These are phyloP conservation scores for Serendipita vermifera DNA, from an alignment of 768 basidiomycete species.

Conservation along the genomic window DNA sequence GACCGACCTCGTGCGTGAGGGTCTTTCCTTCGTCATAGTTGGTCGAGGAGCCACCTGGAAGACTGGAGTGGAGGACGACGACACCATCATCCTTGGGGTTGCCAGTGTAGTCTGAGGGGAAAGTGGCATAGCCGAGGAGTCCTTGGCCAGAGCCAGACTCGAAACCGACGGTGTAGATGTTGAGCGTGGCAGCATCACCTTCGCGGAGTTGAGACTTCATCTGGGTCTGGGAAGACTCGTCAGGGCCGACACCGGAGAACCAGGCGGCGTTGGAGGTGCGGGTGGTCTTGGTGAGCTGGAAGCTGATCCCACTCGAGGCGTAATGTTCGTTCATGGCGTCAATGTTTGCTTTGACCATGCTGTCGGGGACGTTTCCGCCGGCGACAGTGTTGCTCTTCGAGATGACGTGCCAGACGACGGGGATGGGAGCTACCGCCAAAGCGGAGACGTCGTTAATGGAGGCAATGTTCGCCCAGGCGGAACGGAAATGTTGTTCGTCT, in stretches of 20 bases:
- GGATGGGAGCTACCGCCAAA: background rate
- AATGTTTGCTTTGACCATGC: slow-evolving; percentile 31
- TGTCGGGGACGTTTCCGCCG: slow-evolving; percentile 12
- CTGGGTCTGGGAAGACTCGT: slow-evolving; percentile 25
- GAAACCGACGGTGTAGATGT: slow-evolving; percentile 37
- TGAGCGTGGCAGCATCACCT: slow-evolving; percentile 31
- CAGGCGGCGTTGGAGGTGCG: slow-evolving; percentile 35
- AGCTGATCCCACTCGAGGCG: slow-evolving; percentile 26
- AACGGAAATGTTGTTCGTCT: background rate
- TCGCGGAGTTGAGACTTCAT: slow-evolving; percentile 38
- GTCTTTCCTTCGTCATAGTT: slow-evolving; percentile 33
- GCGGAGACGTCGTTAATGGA: background rate
- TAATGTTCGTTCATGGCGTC: slow-evolving; percentile 33
- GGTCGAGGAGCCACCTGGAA: slow-evolving; percentile 30
- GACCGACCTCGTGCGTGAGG: slow-evolving; percentile 45
- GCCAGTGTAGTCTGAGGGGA: slow-evolving; percentile 32
- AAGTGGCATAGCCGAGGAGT: slow-evolving; percentile 43
- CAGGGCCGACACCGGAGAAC: slow-evolving; percentile 34
- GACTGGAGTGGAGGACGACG: slow-evolving; percentile 24
- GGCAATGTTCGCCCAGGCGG: background rate
- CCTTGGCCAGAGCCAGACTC: slow-evolving; percentile 27
- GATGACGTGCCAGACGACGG: slow-evolving; percentile 6
- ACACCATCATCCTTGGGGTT: slow-evolving; percentile 38
- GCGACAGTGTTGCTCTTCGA: background rate
- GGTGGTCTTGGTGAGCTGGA: slow-evolving; percentile 30